These are phyloP conservation scores for Hyaloscypha finlandica DNA, from an alignment of 495 filamentous ascomycete genomes.

Conservation along the genomic window DNA sequence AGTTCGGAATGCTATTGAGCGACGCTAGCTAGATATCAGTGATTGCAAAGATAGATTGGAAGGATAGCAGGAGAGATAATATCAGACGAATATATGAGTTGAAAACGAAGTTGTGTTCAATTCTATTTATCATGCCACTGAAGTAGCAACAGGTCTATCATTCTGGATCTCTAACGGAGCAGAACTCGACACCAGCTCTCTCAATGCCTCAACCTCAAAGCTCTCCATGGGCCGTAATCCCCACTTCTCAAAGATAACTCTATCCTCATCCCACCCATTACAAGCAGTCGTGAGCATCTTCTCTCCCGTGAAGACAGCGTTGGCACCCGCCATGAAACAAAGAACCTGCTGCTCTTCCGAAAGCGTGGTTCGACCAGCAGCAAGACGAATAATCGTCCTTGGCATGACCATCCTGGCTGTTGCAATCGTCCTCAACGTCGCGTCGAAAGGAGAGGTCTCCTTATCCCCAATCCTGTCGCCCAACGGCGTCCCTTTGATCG, in stretches of 20 bases:
- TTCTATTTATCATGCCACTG: conserved; percentile 2
- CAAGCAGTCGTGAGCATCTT: conserved; percentile 91
- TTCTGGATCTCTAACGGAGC: conserved; percentile 20
- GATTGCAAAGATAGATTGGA: not conserved
- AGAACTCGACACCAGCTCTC: conserved; percentile 23
- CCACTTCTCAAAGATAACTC: conserved; percentile 75
- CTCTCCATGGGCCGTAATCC: conserved; percentile 71
- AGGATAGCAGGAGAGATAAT: not conserved
- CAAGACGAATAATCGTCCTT: conserved; percentile 76
- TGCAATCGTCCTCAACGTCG: conserved; percentile 71
- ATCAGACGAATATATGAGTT: not conserved
- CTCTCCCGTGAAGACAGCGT: conserved; percentile 87
- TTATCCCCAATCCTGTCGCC: conserved; percentile 72
- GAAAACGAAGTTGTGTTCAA: not conserved
- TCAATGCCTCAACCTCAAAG: conserved; percentile 38
- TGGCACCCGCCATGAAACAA: conserved; percentile 84
- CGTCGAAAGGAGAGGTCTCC: conserved; percentile 68
- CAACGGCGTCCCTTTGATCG: conserved; percentile 82
- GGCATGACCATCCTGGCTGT: conserved; percentile 79
- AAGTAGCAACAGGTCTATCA: conserved; percentile 4
- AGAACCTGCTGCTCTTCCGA: conserved; percentile 79
- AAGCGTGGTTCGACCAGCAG: conserved; percentile 76
- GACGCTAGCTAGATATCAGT: not conserved
- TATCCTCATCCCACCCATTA: conserved; percentile 86
- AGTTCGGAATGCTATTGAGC: not conserved